phyloP scores from a whole-genome alignment of 768 basidiomycete genomes.

The Kwoniella sp. region DNA sequence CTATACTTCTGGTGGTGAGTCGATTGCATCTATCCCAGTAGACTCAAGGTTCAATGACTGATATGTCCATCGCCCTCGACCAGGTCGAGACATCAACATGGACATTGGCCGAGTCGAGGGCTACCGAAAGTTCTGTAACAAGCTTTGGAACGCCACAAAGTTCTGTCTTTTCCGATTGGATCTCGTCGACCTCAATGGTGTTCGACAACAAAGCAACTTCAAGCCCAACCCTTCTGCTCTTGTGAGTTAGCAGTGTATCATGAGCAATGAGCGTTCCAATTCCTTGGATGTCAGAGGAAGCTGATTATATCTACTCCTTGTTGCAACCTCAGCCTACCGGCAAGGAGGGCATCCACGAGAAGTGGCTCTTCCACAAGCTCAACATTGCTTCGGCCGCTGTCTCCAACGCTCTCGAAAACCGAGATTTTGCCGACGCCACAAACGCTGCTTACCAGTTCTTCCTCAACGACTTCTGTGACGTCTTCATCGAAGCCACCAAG shows the following conservation, averaged over 20 bases:
- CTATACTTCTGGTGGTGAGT: conserved; percentile 82
- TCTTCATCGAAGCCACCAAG: conserved; percentile 99
- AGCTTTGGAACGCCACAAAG: conserved; percentile 98
- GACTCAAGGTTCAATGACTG: conserved; percentile 2
- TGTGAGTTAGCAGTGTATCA: conserved; percentile 58
- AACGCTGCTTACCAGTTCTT: conserved; percentile 87
- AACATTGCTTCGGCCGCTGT: conserved; percentile 76
- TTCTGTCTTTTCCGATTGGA: conserved; percentile 99
- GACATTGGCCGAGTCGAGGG: conserved; percentile 95
- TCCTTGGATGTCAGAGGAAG: neutral
- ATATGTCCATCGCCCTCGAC: conserved; percentile 5
- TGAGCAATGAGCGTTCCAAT: neutral
- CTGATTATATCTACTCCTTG: conserved; percentile 1
- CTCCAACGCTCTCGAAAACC: conserved; percentile 71
- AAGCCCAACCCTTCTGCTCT: conserved; percentile 70
- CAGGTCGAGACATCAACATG: conserved; percentile 94
- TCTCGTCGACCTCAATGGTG: conserved; percentile 56
- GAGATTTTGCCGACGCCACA: conserved; percentile 94
- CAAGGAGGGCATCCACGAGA: conserved; percentile 85
- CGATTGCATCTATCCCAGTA: neutral
- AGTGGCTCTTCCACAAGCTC: conserved; percentile 93
- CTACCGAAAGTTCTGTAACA: conserved; percentile 99
- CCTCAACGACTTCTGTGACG: conserved; percentile 98
- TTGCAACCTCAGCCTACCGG: conserved; percentile 70
- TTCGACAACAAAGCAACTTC: conserved; percentile 62